Evolutionary conservation across 2,329 filamentous ascomycete species (phyloP).

Genomic region (Neonectria neomacrospora): DNA sequence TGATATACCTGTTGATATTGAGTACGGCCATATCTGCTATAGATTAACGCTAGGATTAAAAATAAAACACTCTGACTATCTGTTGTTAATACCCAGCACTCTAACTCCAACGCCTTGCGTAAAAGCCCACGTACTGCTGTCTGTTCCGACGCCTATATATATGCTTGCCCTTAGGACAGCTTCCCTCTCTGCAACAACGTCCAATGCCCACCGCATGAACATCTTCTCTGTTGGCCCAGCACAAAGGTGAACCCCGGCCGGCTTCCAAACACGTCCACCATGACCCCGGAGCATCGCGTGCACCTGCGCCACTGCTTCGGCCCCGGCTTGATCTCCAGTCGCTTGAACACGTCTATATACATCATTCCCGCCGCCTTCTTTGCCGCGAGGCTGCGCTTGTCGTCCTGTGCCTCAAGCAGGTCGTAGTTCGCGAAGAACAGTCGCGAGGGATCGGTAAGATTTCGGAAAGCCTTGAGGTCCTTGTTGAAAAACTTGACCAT

Average conservation of each 20-base stretch:
- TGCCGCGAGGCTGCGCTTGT: slow-evolving; percentile 58
- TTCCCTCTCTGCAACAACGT: slow-evolving; percentile 54
- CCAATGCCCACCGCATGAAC: slow-evolving; percentile 66
- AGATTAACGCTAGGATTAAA: background rate
- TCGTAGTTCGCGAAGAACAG: slow-evolving; percentile 80
- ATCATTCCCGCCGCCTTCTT: slow-evolving; percentile 49
- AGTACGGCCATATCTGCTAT: no score
- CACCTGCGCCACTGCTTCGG: slow-evolving; percentile 51
- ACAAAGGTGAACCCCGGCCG: slow-evolving; percentile 65
- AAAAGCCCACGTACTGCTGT: slow-evolving; percentile 5
- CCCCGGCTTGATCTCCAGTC: slow-evolving; percentile 59
- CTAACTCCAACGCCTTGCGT: slow-evolving; percentile 5
- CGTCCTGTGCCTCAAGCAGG: slow-evolving; percentile 73
- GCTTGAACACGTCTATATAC: slow-evolving; percentile 68
- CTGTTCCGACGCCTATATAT: background rate
- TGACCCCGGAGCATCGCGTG: slow-evolving; percentile 71
- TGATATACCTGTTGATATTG: no score
- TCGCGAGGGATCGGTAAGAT: slow-evolving; percentile 70
- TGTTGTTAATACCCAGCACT: background rate
- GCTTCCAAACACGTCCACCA: slow-evolving; percentile 66
- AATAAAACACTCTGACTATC: background rate
- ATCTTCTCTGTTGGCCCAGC: slow-evolving; percentile 64
- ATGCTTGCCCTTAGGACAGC: slow-evolving; percentile 26
- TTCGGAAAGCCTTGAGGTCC: slow-evolving; percentile 67
- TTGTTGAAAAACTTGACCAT: slow-evolving; percentile 73